Conservation (phyloP, 176 grass and related monocot genomes). For the Oryza officinalis region DNA sequence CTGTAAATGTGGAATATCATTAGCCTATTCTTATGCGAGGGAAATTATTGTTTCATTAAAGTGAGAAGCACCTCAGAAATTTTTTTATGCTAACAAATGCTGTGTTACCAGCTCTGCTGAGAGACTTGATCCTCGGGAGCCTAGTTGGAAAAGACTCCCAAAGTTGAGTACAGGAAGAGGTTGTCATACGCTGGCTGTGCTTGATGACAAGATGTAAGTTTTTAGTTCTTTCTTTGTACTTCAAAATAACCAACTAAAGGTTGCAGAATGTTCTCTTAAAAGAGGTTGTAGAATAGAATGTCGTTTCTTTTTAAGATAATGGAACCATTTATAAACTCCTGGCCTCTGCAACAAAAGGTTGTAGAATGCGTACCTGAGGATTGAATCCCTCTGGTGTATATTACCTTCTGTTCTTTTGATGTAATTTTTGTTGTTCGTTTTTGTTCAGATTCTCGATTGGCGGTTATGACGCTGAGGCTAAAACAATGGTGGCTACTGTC, state of each 20-base stretch:
- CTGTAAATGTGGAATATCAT: neutral
- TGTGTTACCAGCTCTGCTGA: constrained; percentile 70
- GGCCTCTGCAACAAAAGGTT: neutral
- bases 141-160: constrained; percentile 66
- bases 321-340: neutral
- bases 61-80: neutral
- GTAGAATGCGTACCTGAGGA: neutral
- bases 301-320: neutral
- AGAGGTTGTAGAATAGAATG: neutral
- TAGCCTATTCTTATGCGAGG: neutral
- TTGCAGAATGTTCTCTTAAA: neutral
- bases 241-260: neutral
- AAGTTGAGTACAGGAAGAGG: constrained; percentile 74
- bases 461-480: constrained; percentile 55
- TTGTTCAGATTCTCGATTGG: constrained; percentile 65
- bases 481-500: constrained; percentile 52
- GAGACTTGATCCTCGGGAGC: constrained; percentile 81
- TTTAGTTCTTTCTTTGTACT: neutral
- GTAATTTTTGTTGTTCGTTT: neutral
- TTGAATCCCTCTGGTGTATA: neutral
- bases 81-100: constrained; percentile 1
- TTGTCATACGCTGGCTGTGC: constrained; percentile 59
- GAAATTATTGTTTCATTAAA: neutral
- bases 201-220: constrained; percentile 75
- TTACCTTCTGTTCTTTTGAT: neutral